Conservation (phyloP, 140 eudicot genomes). For the Cichorium intybus region DNA sequence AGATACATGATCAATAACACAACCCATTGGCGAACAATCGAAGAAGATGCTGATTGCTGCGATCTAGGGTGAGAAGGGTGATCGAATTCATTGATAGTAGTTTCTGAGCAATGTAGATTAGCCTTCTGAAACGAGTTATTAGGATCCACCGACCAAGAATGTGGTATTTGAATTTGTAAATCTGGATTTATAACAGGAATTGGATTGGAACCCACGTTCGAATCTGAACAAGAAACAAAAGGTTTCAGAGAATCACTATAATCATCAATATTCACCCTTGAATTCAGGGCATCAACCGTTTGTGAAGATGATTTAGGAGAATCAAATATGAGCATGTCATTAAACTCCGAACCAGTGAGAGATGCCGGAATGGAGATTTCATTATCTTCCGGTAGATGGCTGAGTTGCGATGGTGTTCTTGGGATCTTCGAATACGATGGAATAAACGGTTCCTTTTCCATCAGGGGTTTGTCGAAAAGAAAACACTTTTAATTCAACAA, state of each 20-base stretch:
- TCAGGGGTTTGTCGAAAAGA: slow-evolving; percentile 27
- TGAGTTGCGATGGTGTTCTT: slow-evolving; percentile 38
- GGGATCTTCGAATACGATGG: slow-evolving; percentile 27
- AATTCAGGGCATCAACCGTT: slow-evolving; percentile 42
- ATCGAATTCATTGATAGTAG: not conserved
- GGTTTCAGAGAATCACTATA: slow-evolving; percentile 18
- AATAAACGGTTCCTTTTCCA: slow-evolving; percentile 75
- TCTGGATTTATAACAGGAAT: slow-evolving; percentile 11
- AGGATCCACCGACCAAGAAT: slow-evolving; percentile 45
- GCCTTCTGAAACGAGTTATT: slow-evolving; percentile 29
- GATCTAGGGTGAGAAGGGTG: not conserved
- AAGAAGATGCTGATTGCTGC: not conserved
- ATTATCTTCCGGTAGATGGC: slow-evolving; percentile 45
- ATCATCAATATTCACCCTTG: slow-evolving; percentile 17
- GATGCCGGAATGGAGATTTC: slow-evolving; percentile 35
- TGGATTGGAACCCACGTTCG: not conserved
- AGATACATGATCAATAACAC: not conserved
- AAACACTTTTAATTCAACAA: slow-evolving; percentile 6
- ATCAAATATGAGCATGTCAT: slow-evolving; percentile 66
- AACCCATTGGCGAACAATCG: not conserved
- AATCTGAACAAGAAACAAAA: slow-evolving; percentile 5
- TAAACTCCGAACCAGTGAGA: slow-evolving; percentile 48
- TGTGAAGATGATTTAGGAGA: slow-evolving; percentile 39
- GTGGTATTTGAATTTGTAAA: slow-evolving; percentile 17
- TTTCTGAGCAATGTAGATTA: slow-evolving; percentile 1